Evolutionary conservation across 371 early-diverging fungal species (phyloP).

Genomic region (Rhizopus arrhizus): DNA sequence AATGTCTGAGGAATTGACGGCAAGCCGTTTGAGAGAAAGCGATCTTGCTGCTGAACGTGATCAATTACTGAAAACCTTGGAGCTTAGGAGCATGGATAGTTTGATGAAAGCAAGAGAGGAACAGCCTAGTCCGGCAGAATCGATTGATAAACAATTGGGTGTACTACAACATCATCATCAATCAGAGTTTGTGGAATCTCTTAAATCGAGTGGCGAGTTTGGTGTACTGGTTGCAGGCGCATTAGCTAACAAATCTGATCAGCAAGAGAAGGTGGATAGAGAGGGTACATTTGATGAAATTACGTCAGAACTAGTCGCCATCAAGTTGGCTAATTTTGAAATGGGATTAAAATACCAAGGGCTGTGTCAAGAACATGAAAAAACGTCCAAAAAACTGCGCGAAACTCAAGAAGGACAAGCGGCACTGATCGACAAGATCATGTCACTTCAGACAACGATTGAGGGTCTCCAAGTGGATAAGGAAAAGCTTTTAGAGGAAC

Average conservation of each 20-base stretch:
- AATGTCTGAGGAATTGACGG: slow-evolving; percentile 50
- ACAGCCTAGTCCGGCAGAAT: slow-evolving; percentile 25
- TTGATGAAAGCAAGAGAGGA: slow-evolving; percentile 8
- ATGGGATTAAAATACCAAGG: slow-evolving; percentile 46
- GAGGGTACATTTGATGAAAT: slow-evolving; percentile 18
- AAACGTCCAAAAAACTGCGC: slow-evolving; percentile 24
- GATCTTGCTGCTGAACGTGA: slow-evolving; percentile 36
- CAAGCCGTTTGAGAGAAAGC: slow-evolving; percentile 57
- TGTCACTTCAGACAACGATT: slow-evolving; percentile 30
- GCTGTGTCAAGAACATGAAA: slow-evolving; percentile 46
- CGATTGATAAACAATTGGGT: slow-evolving; percentile 9
- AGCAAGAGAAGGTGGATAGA: background rate
- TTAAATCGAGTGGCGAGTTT: slow-evolving; percentile 45
- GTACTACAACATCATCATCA: background rate
- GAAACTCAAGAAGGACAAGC: slow-evolving; percentile 32
- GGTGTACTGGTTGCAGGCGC: slow-evolving; percentile 47
- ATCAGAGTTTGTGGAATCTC: slow-evolving; percentile 34
- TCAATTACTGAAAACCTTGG: slow-evolving; percentile 23
- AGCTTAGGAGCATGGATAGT: slow-evolving; percentile 19
- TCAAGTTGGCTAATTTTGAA: slow-evolving; percentile 46
- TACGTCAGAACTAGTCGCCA: slow-evolving; percentile 34
- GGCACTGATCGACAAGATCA: slow-evolving; percentile 30
- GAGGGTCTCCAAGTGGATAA: slow-evolving; percentile 30
- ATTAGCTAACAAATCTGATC: slow-evolving; percentile 11
- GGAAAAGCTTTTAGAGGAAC: slow-evolving; percentile 39